Evolutionary conservation across 495 filamentous ascomycete species (phyloP).

Genomic region (Hypoxylon lienhwacheense): DNA sequence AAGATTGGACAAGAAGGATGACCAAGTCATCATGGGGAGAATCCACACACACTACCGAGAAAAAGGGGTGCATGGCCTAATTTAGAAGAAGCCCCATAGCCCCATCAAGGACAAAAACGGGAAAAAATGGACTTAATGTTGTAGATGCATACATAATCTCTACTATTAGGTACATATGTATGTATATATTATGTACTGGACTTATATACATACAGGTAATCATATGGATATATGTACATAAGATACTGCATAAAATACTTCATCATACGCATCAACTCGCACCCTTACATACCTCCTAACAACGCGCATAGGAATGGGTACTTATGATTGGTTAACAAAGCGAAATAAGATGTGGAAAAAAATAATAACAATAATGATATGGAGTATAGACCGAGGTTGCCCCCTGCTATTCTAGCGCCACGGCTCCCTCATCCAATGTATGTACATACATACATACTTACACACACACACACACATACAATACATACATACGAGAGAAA

Average conservation of each 20-base stretch:
- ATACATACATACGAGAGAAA: too few species aligned
- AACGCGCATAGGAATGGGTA: background rate
- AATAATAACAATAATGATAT: slow-evolving; percentile 31
- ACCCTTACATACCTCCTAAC: too few species aligned
- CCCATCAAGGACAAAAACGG: background rate
- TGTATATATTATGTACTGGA: too few species aligned
- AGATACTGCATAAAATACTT: too few species aligned
- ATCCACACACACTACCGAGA: slow-evolving; percentile 22
- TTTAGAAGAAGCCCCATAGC: slow-evolving; percentile 5
- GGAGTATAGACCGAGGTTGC: slow-evolving; percentile 10
- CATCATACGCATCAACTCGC: slow-evolving; percentile 14
- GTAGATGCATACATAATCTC: too few species aligned
- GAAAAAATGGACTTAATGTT: slow-evolving; percentile 8
- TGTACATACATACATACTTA: background rate
- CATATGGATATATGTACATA: slow-evolving; percentile 2
- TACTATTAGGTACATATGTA: too few species aligned
- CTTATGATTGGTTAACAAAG: slow-evolving; percentile 31
- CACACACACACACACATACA: too few species aligned
- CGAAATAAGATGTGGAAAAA: slow-evolving; percentile 33
- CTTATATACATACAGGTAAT: too few species aligned
- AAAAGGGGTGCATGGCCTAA: slow-evolving; percentile 15
- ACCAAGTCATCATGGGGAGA: slow-evolving; percentile 21
- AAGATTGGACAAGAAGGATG: background rate
- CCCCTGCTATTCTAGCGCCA: slow-evolving; percentile 23
- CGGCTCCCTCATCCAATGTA: slow-evolving; percentile 1